These are phyloP conservation scores for Cryphonectria carpinicola DNA, from an alignment of 2,329 filamentous ascomycete genomes.

Conservation along the genomic window DNA sequence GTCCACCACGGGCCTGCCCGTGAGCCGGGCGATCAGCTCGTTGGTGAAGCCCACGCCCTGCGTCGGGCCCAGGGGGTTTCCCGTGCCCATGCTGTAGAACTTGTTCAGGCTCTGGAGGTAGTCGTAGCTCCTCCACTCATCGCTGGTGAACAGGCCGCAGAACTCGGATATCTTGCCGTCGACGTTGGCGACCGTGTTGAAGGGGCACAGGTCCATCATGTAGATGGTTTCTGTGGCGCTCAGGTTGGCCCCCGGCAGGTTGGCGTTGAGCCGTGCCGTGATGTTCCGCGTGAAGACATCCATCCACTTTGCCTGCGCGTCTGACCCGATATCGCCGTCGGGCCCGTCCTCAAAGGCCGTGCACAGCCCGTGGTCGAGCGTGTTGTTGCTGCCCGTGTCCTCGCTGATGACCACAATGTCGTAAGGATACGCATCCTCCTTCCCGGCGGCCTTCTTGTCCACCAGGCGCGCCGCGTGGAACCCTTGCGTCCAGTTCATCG, in stretches of 20 bases:
- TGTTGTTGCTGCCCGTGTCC: conserved; percentile 72
- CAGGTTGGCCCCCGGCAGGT: conserved; percentile 70
- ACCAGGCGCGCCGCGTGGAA: conserved; percentile 62
- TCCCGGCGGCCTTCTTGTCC: conserved; percentile 43
- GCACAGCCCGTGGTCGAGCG: conserved; percentile 76
- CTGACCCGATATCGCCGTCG: conserved; percentile 50
- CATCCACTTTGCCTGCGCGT: conserved; percentile 61
- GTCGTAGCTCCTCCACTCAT: conserved; percentile 79
- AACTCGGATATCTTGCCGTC: conserved; percentile 66
- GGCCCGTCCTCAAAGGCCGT: conserved; percentile 67
- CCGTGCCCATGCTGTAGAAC: conserved; percentile 80
- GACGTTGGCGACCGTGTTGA: conserved; percentile 71
- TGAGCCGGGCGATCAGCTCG: conserved; percentile 83
- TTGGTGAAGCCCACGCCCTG: conserved; percentile 89
- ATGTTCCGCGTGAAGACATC: conserved; percentile 70
- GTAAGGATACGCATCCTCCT: conserved; percentile 50
- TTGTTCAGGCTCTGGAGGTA: conserved; percentile 82
- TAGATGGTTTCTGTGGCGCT: conserved; percentile 64
- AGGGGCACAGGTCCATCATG: conserved; percentile 90
- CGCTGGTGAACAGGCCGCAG: conserved; percentile 72
- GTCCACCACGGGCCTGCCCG: conserved; percentile 68
- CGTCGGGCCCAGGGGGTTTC: conserved; percentile 78
- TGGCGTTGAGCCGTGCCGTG: conserved; percentile 67
- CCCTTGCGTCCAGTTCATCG: conserved; percentile 74
- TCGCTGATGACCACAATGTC: conserved; percentile 73